Evolutionary conservation across 257 asterid genomes (phyloP).

Genomic region (Ehretia macrophylla): DNA sequence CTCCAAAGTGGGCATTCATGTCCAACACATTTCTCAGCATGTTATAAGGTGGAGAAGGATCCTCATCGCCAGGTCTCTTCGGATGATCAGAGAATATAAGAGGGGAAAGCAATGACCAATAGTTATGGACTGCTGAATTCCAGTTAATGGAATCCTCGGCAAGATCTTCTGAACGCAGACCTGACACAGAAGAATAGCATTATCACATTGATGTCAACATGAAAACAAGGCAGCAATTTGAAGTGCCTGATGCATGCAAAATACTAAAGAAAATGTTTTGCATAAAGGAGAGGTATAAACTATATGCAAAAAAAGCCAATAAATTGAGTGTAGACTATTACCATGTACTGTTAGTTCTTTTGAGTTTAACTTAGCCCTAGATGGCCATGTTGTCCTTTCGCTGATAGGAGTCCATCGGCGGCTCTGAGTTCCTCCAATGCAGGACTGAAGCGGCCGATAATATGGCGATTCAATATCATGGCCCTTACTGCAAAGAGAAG

Average conservation of each 20-base stretch:
- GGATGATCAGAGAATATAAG: conserved; percentile 97
- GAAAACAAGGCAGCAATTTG: neutral
- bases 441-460: conserved; percentile 76
- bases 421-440: conserved; percentile 90
- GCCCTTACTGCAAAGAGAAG: conserved; percentile 70
- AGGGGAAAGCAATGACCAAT: conserved; percentile 97
- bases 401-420: conserved; percentile 82
- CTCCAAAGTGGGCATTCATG: conserved; percentile 94
- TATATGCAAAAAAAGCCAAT: no score
- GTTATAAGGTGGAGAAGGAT: conserved; percentile 99
- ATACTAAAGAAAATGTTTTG: neutral
- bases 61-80: conserved; percentile 98
- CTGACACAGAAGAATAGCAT: neutral
- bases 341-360: conserved; percentile 72
- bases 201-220: neutral
- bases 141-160: conserved; percentile 67
- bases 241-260: neutral
- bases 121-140: conserved; percentile 70
- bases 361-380: conserved; percentile 51
- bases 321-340: conserved; percentile 15
- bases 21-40: conserved; percentile 98
- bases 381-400: conserved; percentile 84
- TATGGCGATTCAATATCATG: conserved; percentile 84
- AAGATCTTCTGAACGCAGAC: conserved; percentile 48
- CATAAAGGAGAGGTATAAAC: neutral